These are phyloP conservation scores for Calocera cornea DNA, from an alignment of 768 basidiomycete species.

Conservation along the genomic window DNA sequence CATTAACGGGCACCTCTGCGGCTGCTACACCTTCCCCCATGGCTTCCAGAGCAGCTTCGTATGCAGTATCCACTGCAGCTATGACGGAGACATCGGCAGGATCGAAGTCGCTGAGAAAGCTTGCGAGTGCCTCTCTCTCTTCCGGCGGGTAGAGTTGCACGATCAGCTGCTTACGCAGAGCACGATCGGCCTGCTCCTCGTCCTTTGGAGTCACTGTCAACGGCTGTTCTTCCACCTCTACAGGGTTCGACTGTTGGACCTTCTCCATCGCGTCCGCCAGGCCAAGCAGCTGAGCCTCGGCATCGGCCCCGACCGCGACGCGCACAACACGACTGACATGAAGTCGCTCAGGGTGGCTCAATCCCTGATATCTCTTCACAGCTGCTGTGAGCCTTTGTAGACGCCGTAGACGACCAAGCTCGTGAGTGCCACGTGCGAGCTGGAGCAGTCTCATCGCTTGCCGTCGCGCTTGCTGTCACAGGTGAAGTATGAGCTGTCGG, in stretches of 20 bases:
- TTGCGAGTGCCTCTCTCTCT: neutral
- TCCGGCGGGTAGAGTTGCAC: neutral
- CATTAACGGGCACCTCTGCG: neutral
- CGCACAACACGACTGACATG: neutral
- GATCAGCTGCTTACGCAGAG: neutral
- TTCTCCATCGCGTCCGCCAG: neutral
- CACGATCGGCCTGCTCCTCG: neutral
- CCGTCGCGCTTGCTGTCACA: conserved; percentile 40
- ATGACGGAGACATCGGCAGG: neutral
- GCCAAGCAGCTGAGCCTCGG: neutral
- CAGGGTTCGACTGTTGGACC: neutral
- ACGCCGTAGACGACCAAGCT: conserved; percentile 43
- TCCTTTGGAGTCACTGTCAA: neutral
- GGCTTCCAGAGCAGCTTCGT: neutral
- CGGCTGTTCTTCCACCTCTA: neutral
- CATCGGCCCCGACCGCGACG: neutral
- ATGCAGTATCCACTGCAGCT: neutral
- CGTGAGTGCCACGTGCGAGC: conserved; percentile 41
- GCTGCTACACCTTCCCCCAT: neutral
- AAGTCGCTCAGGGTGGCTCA: neutral
- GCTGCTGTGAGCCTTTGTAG: conserved; percentile 23
- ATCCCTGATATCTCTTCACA: neutral
- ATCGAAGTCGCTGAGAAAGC: neutral
- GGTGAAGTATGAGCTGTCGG: neutral
- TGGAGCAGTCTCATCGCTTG: conserved; percentile 37